Percentiles rank a stretch among this genome's conserved stretches.
These are phyloP conservation scores for Sclerotiophoma versabilis DNA, from an alignment of 2,329 filamentous ascomycete species.

Conservation along the genomic window DNA sequence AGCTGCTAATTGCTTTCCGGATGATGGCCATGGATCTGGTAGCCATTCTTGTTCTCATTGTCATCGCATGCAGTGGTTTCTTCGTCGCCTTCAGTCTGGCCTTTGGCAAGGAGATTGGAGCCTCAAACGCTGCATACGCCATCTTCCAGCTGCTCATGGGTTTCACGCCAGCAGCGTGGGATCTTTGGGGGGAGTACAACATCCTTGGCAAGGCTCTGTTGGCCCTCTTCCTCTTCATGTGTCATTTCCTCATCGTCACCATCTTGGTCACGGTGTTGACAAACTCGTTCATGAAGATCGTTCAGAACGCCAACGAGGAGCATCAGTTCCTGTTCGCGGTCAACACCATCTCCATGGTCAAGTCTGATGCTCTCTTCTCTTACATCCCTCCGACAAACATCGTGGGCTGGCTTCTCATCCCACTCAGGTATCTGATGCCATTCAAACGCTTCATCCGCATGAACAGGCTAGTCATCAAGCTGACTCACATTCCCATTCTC, in stretches of 20 bases:
- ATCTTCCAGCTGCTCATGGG: constrained; percentile 96
- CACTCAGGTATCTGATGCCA: constrained; percentile 79
- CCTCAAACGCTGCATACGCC: constrained; percentile 80
- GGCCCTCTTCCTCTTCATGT: constrained; percentile 87
- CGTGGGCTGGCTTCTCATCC: constrained; percentile 86
- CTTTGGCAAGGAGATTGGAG: constrained; percentile 72
- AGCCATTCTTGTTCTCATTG: constrained; percentile 81
- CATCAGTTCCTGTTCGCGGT: constrained; percentile 93
- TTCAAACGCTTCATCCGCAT: constrained; percentile 82
- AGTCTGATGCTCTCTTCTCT: constrained; percentile 94
- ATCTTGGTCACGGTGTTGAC: constrained; percentile 95
- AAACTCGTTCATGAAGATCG: constrained; percentile 94
- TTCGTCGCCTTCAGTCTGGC: constrained; percentile 93
- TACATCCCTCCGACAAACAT: constrained; percentile 93
- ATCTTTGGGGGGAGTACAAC: constrained; percentile 83
- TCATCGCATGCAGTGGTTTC: constrained; percentile 91
- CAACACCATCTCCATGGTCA: constrained; percentile 97
- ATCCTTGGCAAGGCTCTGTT: constrained; percentile 77
- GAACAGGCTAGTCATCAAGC: constrained; percentile 90
- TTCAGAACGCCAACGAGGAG: constrained; percentile 91
- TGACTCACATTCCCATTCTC: constrained; percentile 86
- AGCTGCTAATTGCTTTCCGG: constrained; percentile 90
- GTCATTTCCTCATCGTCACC: constrained; percentile 92
- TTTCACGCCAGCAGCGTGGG: constrained; percentile 94
- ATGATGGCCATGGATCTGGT: constrained; percentile 91